These are phyloP conservation scores for Sphagnum contortum DNA, from an alignment of 225 moss, liverwort and hornwort genomes.

Conservation along the genomic window DNA sequence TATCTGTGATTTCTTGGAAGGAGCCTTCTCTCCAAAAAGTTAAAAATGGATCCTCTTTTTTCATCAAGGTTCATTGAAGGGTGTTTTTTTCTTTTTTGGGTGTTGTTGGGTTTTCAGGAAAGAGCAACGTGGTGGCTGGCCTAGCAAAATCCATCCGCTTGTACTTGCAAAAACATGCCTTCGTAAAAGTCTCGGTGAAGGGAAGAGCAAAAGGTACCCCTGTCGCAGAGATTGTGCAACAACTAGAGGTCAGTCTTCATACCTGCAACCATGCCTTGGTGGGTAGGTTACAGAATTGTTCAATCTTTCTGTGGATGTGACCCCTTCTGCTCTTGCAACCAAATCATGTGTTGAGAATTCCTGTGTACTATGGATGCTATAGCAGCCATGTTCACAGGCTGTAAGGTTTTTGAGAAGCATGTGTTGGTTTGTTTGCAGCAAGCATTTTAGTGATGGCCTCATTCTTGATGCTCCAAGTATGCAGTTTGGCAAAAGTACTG, in stretches of 20 bases:
- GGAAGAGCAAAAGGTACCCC: constrained; percentile 73
- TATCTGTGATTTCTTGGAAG: background rate
- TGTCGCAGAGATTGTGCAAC: constrained; percentile 66
- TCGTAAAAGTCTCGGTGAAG: constrained; percentile 88
- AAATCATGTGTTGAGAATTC: too few species aligned
- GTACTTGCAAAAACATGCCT: constrained; percentile 60
- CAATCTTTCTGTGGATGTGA: too few species aligned
- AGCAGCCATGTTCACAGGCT: too few species aligned
- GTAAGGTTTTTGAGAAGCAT: too few species aligned
- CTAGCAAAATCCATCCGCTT: constrained; percentile 69
- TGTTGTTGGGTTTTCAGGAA: constrained; percentile 35
- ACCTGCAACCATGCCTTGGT: background rate
- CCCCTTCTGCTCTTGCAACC: too few species aligned
- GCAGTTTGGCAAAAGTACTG: too few species aligned
- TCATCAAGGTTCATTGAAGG: too few species aligned
- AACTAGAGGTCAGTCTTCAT: constrained; percentile 56
- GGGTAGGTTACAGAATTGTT: background rate
- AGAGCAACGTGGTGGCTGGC: constrained; percentile 69
- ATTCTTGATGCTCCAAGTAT: too few species aligned
- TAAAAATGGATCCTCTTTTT: background rate
- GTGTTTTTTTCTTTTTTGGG: too few species aligned
- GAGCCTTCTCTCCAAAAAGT: background rate
- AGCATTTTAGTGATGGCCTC: too few species aligned
- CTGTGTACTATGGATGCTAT: too few species aligned
- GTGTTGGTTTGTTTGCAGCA: too few species aligned